phyloP scores from a whole-genome alignment of 164 flowering plant genomes.

The Piper longum region DNA sequence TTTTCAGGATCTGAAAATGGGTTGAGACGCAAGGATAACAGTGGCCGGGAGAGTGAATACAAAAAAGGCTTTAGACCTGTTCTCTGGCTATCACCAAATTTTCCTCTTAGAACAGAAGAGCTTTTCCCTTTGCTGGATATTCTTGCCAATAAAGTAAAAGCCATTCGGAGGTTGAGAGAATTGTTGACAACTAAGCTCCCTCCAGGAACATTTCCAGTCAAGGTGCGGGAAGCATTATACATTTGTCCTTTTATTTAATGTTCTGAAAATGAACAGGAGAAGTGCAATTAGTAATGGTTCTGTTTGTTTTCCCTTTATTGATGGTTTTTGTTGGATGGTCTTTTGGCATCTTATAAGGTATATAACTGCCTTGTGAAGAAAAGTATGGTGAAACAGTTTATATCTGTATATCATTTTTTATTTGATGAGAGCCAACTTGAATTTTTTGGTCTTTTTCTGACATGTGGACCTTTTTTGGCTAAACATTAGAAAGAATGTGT shows the following conservation, averaged over 20 bases:
- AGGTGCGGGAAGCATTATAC: conserved; percentile 29
- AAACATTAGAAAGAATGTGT: too few relatives aligned
- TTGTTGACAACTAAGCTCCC: conserved; percentile 93
- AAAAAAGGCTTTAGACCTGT: conserved; percentile 92
- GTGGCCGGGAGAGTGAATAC: conserved; percentile 64
- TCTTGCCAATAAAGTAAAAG: conserved; percentile 94
- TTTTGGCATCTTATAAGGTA: not conserved
- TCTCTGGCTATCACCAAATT: conserved; percentile 91
- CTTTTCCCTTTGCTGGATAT: conserved; percentile 93
- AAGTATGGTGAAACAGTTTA: too few relatives aligned
- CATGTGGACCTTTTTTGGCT: too few relatives aligned
- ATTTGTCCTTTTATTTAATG: not conserved
- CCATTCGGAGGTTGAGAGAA: conserved; percentile 85
- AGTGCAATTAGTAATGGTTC: not conserved
- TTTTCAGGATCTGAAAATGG: conserved; percentile 32
- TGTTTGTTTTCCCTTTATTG: too few relatives aligned
- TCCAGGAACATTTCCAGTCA: conserved; percentile 87
- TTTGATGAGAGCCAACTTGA: too few relatives aligned
- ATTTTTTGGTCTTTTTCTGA: too few relatives aligned
- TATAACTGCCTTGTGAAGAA: not conserved
- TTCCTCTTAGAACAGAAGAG: conserved; percentile 80
- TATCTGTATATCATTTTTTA: too few relatives aligned
- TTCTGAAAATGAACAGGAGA: not conserved
- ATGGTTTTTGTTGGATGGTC: not conserved
- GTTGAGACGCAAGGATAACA: conserved; percentile 40